These are phyloP conservation scores for Podospora pseudoanserina DNA, from an alignment of 495 filamentous ascomycete genomes.

Conservation along the genomic window DNA sequence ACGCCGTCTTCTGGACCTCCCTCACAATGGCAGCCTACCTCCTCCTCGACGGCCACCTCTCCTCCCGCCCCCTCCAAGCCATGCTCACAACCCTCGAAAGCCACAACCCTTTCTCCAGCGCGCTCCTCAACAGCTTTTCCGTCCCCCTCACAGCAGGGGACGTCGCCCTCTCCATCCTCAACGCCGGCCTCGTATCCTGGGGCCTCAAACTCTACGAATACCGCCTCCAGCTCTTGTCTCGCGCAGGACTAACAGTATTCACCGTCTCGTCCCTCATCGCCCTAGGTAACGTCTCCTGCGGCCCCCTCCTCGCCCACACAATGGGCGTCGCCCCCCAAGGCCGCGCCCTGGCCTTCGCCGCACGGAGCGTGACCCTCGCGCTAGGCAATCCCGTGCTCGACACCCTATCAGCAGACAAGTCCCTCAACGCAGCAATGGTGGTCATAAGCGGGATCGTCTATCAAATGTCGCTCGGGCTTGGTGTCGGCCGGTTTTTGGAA, in stretches of 20 bases:
- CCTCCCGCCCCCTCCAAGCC: conserved; percentile 19
- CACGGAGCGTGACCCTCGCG: conserved; percentile 45
- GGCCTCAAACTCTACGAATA: conserved; percentile 50
- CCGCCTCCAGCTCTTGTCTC: conserved; percentile 37
- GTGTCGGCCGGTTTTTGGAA: conserved; percentile 37
- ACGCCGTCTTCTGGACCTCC: conserved; percentile 44
- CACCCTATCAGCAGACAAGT: conserved; percentile 37
- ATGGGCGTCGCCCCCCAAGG: conserved; percentile 30
- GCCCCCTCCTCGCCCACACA: conserved; percentile 33
- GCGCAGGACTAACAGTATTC: conserved; percentile 37
- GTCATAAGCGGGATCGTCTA: conserved; percentile 45
- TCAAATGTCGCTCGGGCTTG: conserved; percentile 40
- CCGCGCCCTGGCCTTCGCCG: conserved; percentile 41
- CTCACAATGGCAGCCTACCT: conserved; percentile 40
- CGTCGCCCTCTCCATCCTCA: conserved; percentile 40
- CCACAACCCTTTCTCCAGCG: conserved; percentile 32
- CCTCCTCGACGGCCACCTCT: conserved; percentile 33
- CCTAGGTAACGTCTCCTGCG: conserved; percentile 35
- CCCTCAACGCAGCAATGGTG: conserved; percentile 44
- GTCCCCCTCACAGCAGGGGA: conserved; percentile 43
- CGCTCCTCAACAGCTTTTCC: conserved; percentile 25
- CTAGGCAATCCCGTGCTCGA: conserved; percentile 38
- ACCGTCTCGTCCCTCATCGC: conserved; percentile 32
- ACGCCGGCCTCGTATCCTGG: conserved; percentile 44
- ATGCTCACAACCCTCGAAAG: conserved; percentile 36